Base-by-base conservation (phyloP, 768 basidiomycete genomes). In the Suillus tomentosus region DNA sequence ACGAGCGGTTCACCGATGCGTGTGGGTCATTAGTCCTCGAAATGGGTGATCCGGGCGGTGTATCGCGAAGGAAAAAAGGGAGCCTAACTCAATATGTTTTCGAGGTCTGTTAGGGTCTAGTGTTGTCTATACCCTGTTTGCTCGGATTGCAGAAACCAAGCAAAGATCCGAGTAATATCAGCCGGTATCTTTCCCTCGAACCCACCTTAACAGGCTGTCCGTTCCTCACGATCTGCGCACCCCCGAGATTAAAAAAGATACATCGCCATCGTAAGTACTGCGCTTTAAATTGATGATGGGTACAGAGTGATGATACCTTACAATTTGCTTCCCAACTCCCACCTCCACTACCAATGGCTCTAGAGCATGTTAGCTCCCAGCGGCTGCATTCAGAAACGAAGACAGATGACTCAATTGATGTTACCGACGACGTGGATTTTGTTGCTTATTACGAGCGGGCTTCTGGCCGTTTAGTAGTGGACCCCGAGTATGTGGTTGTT, bases 401-500 rank as follows among this genome's bases (percentile, higher is more conserved):
- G 55, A 36, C 36, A 37, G 22, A 39, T 39, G 36, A 24, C 36
- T 39, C 14, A 8, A 8, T 56, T 13, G 37, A 56, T 22, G 37
- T 22, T 39, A 39, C 55, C 4, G 55, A 65, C 24, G 73, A 72
- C 1, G 53, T 82, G 5, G 79, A 82, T 62, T 64, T 82, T 43
- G 61, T 71, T 31, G 61, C 72, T 0, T 85, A 84, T 63, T 86
- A 88, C 56, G 86, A 88, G 65, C 72, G 79, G 13, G 76, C 78
- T 64, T 85, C 85, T 1, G 87, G 87, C 13, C 79, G 87, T 22
- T 74, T 89, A 48, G 84, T 89, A 59, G 77, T 89, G 15, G 87
- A 89, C 71, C 87, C 87, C 14, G 74, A 79, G 87, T 86, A 64
- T 27, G 85, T 79, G 51, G 31, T 36, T 37, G 9, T 24, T 10